Evolutionary conservation across 345 rosid species (phyloP).

Genomic region (Euphorbia lathyris): DNA sequence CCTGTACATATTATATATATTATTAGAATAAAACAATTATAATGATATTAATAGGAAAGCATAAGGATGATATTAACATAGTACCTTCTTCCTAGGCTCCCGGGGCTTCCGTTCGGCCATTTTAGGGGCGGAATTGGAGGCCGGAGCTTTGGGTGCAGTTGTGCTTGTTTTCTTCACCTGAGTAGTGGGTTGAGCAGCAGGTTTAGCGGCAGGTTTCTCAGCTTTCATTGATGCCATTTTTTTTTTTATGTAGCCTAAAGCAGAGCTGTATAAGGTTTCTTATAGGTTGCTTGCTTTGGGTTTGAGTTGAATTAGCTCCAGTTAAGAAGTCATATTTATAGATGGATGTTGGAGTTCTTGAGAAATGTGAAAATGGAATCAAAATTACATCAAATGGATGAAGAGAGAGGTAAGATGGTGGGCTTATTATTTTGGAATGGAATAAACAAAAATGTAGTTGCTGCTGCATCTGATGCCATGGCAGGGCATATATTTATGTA

Average conservation of each 20-base stretch:
- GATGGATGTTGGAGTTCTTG: too few relatives aligned
- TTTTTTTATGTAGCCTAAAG: too few relatives aligned
- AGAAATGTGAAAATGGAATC: too few relatives aligned
- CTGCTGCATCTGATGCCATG: too few relatives aligned
- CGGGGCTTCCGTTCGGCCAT: slow-evolving; percentile 21
- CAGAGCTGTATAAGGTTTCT: not conserved
- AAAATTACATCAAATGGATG: too few relatives aligned
- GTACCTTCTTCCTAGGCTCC: slow-evolving; percentile 24
- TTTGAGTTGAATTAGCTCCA: too few relatives aligned
- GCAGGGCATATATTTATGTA: too few relatives aligned
- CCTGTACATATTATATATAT: slow-evolving; percentile 2
- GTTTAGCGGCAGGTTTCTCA: slow-evolving; percentile 36
- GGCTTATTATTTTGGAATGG: too few relatives aligned
- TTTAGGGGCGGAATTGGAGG: slow-evolving; percentile 16
- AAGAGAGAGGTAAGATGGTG: too few relatives aligned
- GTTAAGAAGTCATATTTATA: too few relatives aligned
- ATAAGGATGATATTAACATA: not conserved
- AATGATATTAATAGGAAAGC: not conserved
- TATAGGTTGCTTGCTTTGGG: not conserved
- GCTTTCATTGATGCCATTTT: slow-evolving; percentile 50
- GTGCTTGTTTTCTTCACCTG: slow-evolving; percentile 39
- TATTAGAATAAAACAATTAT: not conserved
- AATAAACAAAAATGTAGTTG: too few relatives aligned
- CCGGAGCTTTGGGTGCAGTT: slow-evolving; percentile 28
- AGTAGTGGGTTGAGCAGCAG: slow-evolving; percentile 22